Conservation (phyloP, 129 eudicot genomes). For the Saposhnikovia divaricata region DNA sequence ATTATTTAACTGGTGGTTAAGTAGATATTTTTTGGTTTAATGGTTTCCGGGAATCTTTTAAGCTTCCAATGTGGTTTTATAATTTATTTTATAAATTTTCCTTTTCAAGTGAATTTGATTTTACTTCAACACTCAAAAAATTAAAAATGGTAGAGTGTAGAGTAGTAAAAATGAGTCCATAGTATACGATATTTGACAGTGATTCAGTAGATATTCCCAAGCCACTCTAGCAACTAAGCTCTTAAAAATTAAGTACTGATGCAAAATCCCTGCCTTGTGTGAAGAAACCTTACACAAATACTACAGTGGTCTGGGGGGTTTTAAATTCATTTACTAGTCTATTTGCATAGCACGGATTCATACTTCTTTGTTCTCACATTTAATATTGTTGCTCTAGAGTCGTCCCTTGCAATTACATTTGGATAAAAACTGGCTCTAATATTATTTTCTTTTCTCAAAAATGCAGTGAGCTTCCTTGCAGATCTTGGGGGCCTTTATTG, state of each 20-base stretch:
- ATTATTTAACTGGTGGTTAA: not conserved
- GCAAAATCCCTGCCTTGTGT: not conserved
- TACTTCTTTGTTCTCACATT: not conserved
- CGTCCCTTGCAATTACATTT: not conserved
- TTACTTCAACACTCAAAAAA: not conserved
- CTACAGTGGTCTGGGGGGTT: not conserved
- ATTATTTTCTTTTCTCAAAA: conserved; percentile 24
- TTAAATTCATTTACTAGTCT: not conserved
- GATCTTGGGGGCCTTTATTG: conserved; percentile 90
- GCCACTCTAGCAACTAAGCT: too few relatives aligned
- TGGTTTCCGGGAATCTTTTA: too few relatives aligned
- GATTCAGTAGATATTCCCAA: not conserved
- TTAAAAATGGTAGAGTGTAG: not conserved
- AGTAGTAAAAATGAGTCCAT: not conserved
- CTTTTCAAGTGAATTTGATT: not conserved
- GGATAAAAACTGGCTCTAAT: conserved; percentile 13
- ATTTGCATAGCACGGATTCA: not conserved
- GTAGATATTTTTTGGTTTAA: not conserved
- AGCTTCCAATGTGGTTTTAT: not conserved
- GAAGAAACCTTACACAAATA: not conserved
- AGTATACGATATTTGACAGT: not conserved
- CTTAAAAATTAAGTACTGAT: not conserved
- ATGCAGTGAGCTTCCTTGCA: conserved; percentile 94
- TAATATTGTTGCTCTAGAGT: not conserved
- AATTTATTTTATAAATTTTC: not conserved